These are phyloP conservation scores for Rusavskia elegans DNA, from an alignment of 495 filamentous ascomycete genomes.

Conservation along the genomic window DNA sequence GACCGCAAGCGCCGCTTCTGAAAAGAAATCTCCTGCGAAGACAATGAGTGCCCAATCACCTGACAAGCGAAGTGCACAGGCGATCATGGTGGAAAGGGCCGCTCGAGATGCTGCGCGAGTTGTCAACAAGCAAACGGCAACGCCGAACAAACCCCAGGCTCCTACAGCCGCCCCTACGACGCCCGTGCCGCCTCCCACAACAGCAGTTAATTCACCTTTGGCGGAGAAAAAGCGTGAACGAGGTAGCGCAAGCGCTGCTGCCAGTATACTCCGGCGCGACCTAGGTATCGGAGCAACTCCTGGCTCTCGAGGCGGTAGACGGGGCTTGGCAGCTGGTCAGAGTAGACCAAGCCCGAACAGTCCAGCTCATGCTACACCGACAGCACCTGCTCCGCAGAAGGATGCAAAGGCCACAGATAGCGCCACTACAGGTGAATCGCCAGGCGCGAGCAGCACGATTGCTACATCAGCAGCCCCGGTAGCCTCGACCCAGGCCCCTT, in stretches of 20 bases:
- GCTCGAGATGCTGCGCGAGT: slow-evolving; percentile 65
- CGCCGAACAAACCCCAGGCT: slow-evolving; percentile 16
- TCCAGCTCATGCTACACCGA: slow-evolving; percentile 30
- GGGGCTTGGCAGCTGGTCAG: slow-evolving; percentile 15
- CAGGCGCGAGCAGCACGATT: slow-evolving; percentile 12
- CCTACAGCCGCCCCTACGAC: slow-evolving; percentile 13
- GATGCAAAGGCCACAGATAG: slow-evolving; percentile 12
- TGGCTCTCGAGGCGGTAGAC: slow-evolving; percentile 28
- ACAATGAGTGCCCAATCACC: slow-evolving; percentile 12
- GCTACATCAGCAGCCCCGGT: slow-evolving; percentile 15
- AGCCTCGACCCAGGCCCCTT: background rate
- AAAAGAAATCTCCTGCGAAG: slow-evolving; percentile 27
- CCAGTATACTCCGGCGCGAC: slow-evolving; percentile 79
- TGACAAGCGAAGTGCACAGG: slow-evolving; percentile 29
- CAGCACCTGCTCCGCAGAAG: slow-evolving; percentile 12
- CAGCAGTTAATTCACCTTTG: slow-evolving; percentile 13
- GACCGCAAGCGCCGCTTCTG: slow-evolving; percentile 27
- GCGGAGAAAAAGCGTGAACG: slow-evolving; percentile 44
- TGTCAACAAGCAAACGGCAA: slow-evolving; percentile 51
- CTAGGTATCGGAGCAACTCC: slow-evolving; percentile 57
- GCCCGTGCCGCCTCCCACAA: slow-evolving; percentile 9
- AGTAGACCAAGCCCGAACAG: slow-evolving; percentile 29
- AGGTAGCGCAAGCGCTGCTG: slow-evolving; percentile 58
- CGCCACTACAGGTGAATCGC: slow-evolving; percentile 11
- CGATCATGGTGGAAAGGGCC: slow-evolving; percentile 38